Conservation (phyloP, 2,329 filamentous ascomycete genomes). For the Thielaviopsis musarum region DNA sequence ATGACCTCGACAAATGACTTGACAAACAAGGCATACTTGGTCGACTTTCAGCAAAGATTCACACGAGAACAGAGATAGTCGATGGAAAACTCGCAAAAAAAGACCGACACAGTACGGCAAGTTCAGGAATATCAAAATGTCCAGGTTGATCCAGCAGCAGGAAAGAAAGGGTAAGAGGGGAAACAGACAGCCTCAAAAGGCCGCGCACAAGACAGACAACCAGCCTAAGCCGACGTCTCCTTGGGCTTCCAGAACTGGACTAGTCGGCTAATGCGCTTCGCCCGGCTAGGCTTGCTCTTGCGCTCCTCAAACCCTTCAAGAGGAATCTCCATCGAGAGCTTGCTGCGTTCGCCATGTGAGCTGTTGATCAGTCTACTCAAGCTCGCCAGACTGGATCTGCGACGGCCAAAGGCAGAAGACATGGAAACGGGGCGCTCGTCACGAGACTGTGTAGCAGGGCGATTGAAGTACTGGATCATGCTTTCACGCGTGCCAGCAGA, state of each 20-base stretch:
- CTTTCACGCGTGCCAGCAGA: constrained; percentile 63
- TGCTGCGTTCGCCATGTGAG: constrained; percentile 58
- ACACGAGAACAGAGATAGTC: not conserved
- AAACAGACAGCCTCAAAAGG: not conserved
- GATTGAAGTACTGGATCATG: constrained; percentile 24
- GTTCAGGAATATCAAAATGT: not conserved
- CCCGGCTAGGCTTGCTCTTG: constrained; percentile 43
- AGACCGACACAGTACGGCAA: not conserved
- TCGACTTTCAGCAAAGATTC: not conserved
- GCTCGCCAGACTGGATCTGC: constrained; percentile 61
- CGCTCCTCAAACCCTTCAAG: constrained; percentile 39
- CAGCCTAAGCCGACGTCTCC: constrained; percentile 15
- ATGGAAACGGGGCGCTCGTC: constrained; percentile 46
- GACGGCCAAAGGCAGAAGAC: constrained; percentile 46
- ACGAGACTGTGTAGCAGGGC: constrained; percentile 28
- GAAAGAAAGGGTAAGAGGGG: not conserved
- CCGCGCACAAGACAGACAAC: not conserved
- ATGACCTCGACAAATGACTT: not conserved
- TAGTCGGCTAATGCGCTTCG: constrained; percentile 54
- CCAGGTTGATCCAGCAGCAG: not conserved
- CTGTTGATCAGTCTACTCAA: constrained; percentile 61
- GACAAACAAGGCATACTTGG: not conserved
- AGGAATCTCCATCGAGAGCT: constrained; percentile 52
- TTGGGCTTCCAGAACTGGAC: constrained; percentile 64
- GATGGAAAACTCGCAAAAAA: not conserved